phyloP scores from a whole-genome alignment of 208 protist species.

The Leishmania martiniquensis region DNA sequence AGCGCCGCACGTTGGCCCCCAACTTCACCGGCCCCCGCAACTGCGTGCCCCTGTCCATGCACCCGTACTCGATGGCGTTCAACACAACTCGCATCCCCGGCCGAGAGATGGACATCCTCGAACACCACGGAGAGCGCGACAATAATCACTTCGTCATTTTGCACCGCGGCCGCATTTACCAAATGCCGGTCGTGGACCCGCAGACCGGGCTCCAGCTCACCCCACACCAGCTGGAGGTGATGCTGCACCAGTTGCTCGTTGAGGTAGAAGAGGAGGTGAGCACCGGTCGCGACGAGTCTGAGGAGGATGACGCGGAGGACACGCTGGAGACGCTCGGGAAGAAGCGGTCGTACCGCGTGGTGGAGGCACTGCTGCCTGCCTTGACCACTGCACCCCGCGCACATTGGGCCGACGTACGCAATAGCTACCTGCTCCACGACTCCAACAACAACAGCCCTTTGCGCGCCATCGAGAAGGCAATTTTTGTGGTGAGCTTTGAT shows the following conservation, averaged over 20 bases:
- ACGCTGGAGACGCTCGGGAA: slow-evolving; percentile 45
- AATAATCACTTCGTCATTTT: slow-evolving; percentile 74
- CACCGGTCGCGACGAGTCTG: slow-evolving; percentile 52
- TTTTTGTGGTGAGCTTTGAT: slow-evolving; percentile 82
- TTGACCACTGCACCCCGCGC: slow-evolving; percentile 70
- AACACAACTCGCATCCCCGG: slow-evolving; percentile 87
- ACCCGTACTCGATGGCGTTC: slow-evolving; percentile 85
- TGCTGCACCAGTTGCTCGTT: slow-evolving; percentile 49
- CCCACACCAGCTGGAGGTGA: slow-evolving; percentile 56
- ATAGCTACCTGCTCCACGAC: slow-evolving; percentile 68
- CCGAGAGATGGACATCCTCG: slow-evolving; percentile 69
- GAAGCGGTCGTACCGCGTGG: slow-evolving; percentile 46
- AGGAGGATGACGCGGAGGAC: slow-evolving; percentile 59
- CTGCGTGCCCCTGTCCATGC: slow-evolving; percentile 85
- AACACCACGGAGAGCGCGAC: slow-evolving; percentile 54
- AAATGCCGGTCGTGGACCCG: slow-evolving; percentile 54
- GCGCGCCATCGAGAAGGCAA: slow-evolving; percentile 69
- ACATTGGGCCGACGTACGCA: slow-evolving; percentile 77
- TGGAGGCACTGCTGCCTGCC: slow-evolving; percentile 63
- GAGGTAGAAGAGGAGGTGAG: slow-evolving; percentile 51
- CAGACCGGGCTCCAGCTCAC: slow-evolving; percentile 51
- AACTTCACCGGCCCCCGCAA: slow-evolving; percentile 48
- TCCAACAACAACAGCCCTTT: slow-evolving; percentile 68
- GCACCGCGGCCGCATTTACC: slow-evolving; percentile 72
- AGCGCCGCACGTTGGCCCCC: slow-evolving; percentile 60